A percentile compares a stretch with the other conserved stretches of the same genome.
phyloP scores from a whole-genome alignment of 345 rosid genomes.

The Arabidopsis suecica region DNA sequence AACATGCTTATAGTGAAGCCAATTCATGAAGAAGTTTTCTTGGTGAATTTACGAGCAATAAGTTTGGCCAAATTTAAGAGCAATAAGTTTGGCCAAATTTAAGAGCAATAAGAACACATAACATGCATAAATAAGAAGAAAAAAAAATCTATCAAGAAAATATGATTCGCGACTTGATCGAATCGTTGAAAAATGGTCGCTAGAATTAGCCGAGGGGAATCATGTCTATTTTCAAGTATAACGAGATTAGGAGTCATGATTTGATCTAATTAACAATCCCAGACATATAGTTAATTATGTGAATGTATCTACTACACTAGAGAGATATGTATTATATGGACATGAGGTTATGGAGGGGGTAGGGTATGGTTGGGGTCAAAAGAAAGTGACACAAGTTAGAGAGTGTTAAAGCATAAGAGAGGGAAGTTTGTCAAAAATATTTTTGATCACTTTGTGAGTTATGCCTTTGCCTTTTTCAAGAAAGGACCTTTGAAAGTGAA shows the following conservation, averaged over 20 bases:
- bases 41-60: no score
- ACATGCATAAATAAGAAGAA: no score
- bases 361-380: conserved; percentile 44
- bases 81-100: no score
- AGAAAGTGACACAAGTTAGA: conserved; percentile 43
- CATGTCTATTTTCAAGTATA: neutral
- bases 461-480: conserved; percentile 51
- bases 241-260: neutral
- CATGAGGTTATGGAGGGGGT: conserved; percentile 21
- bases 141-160: neutral
- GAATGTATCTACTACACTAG: neutral
- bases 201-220: neutral
- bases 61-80: no score
- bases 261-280: neutral
- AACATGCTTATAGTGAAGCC: no score
- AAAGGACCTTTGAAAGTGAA: conserved; percentile 49
- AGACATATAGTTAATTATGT: neutral
- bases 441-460: conserved; percentile 40
- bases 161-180: neutral
- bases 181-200: neutral
- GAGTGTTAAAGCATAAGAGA: conserved; percentile 38
- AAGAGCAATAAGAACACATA: neutral
- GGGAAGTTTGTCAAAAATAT: conserved; percentile 37
- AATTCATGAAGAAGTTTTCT: no score
- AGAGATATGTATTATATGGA: conserved; percentile 10